These are phyloP conservation scores for Alternaria consortialis DNA, from an alignment of 2,329 filamentous ascomycete genomes.

Conservation along the genomic window DNA sequence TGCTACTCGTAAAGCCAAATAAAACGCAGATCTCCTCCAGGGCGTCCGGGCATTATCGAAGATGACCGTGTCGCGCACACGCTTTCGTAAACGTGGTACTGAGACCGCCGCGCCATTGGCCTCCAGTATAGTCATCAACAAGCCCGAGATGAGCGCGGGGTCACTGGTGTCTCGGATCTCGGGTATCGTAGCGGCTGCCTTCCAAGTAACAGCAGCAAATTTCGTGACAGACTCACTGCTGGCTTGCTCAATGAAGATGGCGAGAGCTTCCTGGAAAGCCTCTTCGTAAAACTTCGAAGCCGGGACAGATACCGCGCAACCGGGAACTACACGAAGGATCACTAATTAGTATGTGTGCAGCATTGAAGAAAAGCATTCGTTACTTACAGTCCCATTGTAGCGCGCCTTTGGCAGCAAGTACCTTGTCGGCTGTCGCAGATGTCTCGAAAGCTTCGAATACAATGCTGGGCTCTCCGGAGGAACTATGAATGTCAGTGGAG, in stretches of 20 bases:
- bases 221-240: conserved; percentile 62
- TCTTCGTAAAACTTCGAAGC: conserved; percentile 48
- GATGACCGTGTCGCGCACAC: conserved; percentile 69
- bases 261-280: conserved; percentile 60
- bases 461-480: conserved; percentile 29
- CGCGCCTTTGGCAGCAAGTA: conserved; percentile 62
- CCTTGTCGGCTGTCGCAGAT: conserved; percentile 62
- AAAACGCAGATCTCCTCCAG: conserved; percentile 70
- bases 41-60: conserved; percentile 60
- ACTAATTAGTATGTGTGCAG: neutral
- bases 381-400: conserved; percentile 62
- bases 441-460: conserved; percentile 70
- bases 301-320: conserved; percentile 60
- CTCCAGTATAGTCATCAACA: conserved; percentile 69
- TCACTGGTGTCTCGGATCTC: conserved; percentile 67
- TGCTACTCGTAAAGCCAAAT: conserved; percentile 69
- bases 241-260: conserved; percentile 65
- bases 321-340: conserved; percentile 56
- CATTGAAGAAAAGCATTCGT: neutral
- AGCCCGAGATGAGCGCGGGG: conserved; percentile 66
- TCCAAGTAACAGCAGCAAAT: conserved; percentile 63
- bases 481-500: conserved; percentile 18
- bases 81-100: conserved; percentile 61
- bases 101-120: conserved; percentile 57
- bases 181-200: conserved; percentile 59